Evolutionary conservation across 441 rosid species (phyloP).

Genomic region (Populus hybrid): DNA sequence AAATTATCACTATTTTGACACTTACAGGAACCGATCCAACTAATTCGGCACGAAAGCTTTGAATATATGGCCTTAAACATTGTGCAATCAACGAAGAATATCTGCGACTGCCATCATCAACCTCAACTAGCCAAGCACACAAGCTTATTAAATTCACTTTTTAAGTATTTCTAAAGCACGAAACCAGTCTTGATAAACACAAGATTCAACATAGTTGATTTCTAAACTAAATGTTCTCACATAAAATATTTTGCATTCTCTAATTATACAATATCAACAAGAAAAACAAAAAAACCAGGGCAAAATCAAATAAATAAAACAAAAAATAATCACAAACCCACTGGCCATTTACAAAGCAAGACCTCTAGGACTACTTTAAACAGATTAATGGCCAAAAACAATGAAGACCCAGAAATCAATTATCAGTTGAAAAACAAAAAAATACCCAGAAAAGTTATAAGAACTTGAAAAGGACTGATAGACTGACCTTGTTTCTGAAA

Average conservation of each 20-base stretch:
- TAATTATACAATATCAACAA: not conserved
- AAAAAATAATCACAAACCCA: not conserved
- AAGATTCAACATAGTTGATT: not conserved
- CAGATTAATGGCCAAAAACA: not conserved
- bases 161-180: not conserved
- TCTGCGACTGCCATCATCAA: not conserved
- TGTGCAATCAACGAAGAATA: not conserved
- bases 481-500: slow-evolving; percentile 78
- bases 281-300: not conserved
- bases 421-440: not conserved
- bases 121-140: not conserved
- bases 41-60: not conserved
- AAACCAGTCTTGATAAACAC: not conserved
- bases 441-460: not conserved
- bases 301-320: not conserved
- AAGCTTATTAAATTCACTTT: not conserved
- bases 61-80: not conserved
- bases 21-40: not conserved
- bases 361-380: not conserved
- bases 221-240: not conserved
- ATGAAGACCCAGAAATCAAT: not conserved
- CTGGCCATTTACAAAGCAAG: not conserved
- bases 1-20: not conserved
- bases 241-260: not conserved
- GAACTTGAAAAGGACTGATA: not conserved